A percentile compares a stretch with the other conserved stretches of the same genome.
phyloP scores from a whole-genome alignment of 1,284 basidiomycete species.

The Ceratobasidium sp. region DNA sequence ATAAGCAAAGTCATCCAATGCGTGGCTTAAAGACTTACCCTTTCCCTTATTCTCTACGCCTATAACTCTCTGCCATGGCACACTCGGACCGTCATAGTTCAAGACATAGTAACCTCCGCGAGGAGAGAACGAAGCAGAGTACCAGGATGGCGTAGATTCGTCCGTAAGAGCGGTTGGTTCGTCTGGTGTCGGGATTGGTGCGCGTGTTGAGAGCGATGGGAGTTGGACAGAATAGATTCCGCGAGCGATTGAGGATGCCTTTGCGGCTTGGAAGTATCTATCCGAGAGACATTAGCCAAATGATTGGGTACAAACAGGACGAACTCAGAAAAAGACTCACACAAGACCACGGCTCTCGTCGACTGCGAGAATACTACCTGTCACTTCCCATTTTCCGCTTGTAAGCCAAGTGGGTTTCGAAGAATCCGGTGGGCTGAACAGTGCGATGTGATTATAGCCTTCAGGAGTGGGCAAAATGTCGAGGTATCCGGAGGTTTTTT shows the following conservation, averaged over 20 bases:
- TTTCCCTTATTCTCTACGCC: constrained; percentile 61
- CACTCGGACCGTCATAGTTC: constrained; percentile 78
- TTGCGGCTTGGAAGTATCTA: constrained; percentile 89
- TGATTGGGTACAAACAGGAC: background rate
- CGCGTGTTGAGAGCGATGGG: constrained; percentile 50
- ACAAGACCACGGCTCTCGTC: constrained; percentile 72
- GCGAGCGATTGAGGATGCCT: constrained; percentile 80
- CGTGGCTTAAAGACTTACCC: constrained; percentile 57
- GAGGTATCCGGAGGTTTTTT: constrained; percentile 69
- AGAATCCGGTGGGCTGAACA: constrained; percentile 79
- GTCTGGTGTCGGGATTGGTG: constrained; percentile 47
- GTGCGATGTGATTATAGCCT: constrained; percentile 89
- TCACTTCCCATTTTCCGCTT: constrained; percentile 89
- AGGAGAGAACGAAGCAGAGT: constrained; percentile 79
- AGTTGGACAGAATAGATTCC: constrained; percentile 82
- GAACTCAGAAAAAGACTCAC: constrained; percentile 58
- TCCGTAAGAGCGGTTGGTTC: constrained; percentile 73
- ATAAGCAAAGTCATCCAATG: background rate
- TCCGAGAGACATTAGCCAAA: background rate
- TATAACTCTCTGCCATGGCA: constrained; percentile 87
- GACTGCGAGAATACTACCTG: constrained; percentile 72
- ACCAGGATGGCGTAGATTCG: constrained; percentile 64
- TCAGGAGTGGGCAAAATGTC: constrained; percentile 82
- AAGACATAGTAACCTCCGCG: constrained; percentile 85
- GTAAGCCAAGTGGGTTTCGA: constrained; percentile 82